These are phyloP conservation scores for Macrotyloma uniflorum DNA, from an alignment of 306 rosid species.

Conservation along the genomic window DNA sequence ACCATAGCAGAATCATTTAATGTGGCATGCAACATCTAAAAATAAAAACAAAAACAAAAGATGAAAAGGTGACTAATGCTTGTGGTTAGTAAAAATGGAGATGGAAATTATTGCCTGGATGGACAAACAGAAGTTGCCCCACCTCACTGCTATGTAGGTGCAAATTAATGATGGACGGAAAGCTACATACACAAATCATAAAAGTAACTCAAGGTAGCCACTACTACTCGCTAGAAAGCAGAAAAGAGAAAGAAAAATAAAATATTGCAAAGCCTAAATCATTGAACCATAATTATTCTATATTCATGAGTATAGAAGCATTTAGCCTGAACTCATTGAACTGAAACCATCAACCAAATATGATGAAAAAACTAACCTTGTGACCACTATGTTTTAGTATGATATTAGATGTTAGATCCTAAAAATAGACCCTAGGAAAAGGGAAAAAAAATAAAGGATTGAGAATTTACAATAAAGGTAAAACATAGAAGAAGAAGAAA, in stretches of 20 bases:
- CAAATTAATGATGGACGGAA: conserved; percentile 50
- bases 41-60: conserved; percentile 10
- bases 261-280: conserved; percentile 34
- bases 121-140: conserved; percentile 51
- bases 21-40: conserved; percentile 33
- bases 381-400: conserved; percentile 7
- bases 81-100: conserved; percentile 39
- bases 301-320: conserved; percentile 30
- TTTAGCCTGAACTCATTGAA: background rate
- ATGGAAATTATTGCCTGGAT: conserved; percentile 42
- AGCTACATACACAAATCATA: conserved; percentile 38
- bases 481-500: background rate
- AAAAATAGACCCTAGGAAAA: conserved; percentile 9
- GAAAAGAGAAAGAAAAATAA: conserved; percentile 28
- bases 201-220: conserved; percentile 27
- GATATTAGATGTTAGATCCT: conserved; percentile 27
- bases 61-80: conserved; percentile 14
- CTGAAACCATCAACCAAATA: conserved; percentile 22
- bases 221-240: conserved; percentile 19
- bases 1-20: conserved; percentile 56
- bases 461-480: conserved; percentile 34
- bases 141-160: conserved; percentile 61
- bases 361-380: conserved; percentile 21
- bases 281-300: conserved; percentile 47
- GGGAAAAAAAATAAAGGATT: background rate